Evolutionary conservation across 768 basidiomycete species (phyloP).

Genomic region (Boletus vermiculosoides): DNA sequence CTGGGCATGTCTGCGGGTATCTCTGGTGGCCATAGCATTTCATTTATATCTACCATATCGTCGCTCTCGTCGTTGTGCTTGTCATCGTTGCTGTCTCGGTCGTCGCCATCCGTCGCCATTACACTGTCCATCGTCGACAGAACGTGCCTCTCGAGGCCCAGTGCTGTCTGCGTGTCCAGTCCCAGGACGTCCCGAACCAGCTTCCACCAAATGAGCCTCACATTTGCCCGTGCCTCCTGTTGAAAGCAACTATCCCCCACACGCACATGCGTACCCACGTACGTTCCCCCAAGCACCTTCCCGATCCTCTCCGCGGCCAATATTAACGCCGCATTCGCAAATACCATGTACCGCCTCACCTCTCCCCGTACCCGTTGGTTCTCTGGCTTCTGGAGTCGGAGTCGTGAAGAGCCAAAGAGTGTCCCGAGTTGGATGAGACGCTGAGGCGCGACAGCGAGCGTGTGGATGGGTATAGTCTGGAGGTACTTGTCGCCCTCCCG

Average conservation of each 20-base stretch:
- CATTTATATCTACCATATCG: background rate
- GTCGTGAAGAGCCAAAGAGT: slow-evolving; percentile 39
- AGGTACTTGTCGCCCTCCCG: slow-evolving; percentile 15
- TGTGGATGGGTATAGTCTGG: slow-evolving; percentile 4
- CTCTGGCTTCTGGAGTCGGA: slow-evolving; percentile 45
- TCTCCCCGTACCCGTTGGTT: slow-evolving; percentile 44
- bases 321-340: slow-evolving; percentile 49
- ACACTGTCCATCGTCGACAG: background rate
- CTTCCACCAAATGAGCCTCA: slow-evolving; percentile 54
- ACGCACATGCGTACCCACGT: slow-evolving; percentile 66
- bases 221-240: slow-evolving; percentile 30
- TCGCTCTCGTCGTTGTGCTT: too few species aligned
- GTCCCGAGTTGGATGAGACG: slow-evolving; percentile 66
- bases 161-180: slow-evolving; percentile 37
- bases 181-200: slow-evolving; percentile 51
- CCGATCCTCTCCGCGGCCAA: slow-evolving; percentile 45
- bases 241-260: slow-evolving; percentile 35
- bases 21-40: slow-evolving; percentile 14
- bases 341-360: slow-evolving; percentile 57
- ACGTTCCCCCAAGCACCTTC: slow-evolving; percentile 44
- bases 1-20: slow-evolving; percentile 21
- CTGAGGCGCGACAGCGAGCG: slow-evolving; percentile 23
- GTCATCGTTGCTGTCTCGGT: too few species aligned
- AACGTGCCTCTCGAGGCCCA: slow-evolving; percentile 26
- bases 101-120: too few species aligned